Percentiles rank a stretch among this genome's conserved stretches.
Evolutionary conservation across 306 rosid species (phyloP).

Genomic region (Rosa persica): DNA sequence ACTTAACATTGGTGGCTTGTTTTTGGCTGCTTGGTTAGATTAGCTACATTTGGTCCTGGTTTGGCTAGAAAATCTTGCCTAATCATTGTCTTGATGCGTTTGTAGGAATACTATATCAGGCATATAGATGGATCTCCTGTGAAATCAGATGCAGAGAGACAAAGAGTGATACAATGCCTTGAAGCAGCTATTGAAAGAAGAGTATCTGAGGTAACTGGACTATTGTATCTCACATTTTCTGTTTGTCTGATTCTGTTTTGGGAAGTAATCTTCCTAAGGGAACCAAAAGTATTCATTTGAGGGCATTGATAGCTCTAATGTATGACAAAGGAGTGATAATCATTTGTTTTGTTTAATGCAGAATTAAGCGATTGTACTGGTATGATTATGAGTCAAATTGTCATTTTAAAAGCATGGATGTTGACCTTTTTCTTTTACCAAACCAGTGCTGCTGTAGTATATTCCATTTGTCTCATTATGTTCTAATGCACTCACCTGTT

Average conservation of each 20-base stretch:
- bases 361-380: not conserved
- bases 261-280: not conserved
- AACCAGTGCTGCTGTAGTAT: not conserved
- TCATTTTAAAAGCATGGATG: not conserved
- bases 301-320: not conserved
- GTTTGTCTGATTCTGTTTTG: conserved; percentile 7
- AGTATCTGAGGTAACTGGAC: conserved; percentile 69
- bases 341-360: not conserved
- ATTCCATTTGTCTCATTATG: conserved; percentile 14
- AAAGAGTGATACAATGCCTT: conserved; percentile 87
- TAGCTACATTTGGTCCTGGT: conserved; percentile 8
- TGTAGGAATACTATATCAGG: conserved; percentile 87
- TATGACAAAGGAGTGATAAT: not conserved
- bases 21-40: conserved; percentile 5
- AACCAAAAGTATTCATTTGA: not conserved
- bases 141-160: conserved; percentile 95
- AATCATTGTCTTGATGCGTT: conserved; percentile 24
- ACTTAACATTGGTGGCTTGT: not conserved
- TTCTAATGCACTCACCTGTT: conserved; percentile 20
- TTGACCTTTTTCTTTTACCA: not conserved
- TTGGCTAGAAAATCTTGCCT: conserved; percentile 5
- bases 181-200: conserved; percentile 97
- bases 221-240: not conserved
- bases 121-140: conserved; percentile 96
- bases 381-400: not conserved